A percentile compares a stretch with the other conserved stretches of the same genome.
Evolutionary conservation across 2,329 filamentous ascomycete genomes (phyloP).

Genomic region (Penicillium freii): DNA sequence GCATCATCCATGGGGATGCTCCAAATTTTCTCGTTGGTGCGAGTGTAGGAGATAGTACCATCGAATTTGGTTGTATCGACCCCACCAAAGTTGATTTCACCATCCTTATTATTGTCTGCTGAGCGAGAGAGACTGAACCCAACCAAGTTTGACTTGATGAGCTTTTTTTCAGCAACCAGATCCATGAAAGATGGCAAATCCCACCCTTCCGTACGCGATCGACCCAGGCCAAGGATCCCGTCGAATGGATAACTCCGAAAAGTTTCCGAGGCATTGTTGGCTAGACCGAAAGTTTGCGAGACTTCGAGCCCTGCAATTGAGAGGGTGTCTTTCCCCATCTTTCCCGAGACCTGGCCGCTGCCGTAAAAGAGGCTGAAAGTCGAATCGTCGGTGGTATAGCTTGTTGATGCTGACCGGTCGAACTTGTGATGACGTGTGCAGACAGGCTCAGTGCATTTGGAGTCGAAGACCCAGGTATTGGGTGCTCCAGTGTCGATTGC

Average conservation of each 20-base stretch:
- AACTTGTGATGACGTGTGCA: constrained; percentile 71
- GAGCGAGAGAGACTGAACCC: constrained; percentile 68
- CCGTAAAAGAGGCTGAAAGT: constrained; percentile 65
- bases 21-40: constrained; percentile 64
- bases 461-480: constrained; percentile 81
- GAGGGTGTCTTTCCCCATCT: constrained; percentile 64
- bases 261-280: constrained; percentile 67
- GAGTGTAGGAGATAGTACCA: constrained; percentile 67
- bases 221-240: constrained; percentile 77
- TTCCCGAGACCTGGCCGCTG: constrained; percentile 69
- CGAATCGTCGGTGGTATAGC: constrained; percentile 59
- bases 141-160: constrained; percentile 66
- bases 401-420: constrained; percentile 63
- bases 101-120: constrained; percentile 64
- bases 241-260: constrained; percentile 81
- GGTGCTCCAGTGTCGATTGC: constrained; percentile 56
- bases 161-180: constrained; percentile 55
- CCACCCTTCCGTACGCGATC: constrained; percentile 53
- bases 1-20: constrained; percentile 67
- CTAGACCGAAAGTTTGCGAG: constrained; percentile 69
- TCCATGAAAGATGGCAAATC: constrained; percentile 65
- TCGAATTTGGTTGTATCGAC: constrained; percentile 65
- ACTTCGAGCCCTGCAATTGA: constrained; percentile 65
- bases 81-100: constrained; percentile 74
- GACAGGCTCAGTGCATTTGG: constrained; percentile 62